These are phyloP conservation scores for Ophiobolus disseminans DNA, from an alignment of 2,329 filamentous ascomycete genomes.

Conservation along the genomic window DNA sequence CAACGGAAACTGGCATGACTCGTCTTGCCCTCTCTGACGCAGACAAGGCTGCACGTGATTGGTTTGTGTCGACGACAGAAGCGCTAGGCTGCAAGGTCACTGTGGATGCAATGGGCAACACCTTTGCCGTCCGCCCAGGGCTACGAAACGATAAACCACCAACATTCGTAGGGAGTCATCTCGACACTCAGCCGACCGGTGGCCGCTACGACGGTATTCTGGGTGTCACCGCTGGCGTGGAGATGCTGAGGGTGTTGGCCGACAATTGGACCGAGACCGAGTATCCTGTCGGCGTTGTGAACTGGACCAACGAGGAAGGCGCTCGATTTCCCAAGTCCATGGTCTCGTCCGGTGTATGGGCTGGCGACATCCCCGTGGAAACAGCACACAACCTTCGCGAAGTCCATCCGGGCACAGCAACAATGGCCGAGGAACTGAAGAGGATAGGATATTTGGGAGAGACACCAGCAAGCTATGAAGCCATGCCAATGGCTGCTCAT, in stretches of 20 bases:
- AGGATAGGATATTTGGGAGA: conserved; percentile 74
- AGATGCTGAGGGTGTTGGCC: conserved; percentile 72
- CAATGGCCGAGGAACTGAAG: conserved; percentile 72
- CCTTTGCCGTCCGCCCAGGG: conserved; percentile 75
- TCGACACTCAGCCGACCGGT: conserved; percentile 64
- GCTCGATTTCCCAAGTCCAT: conserved; percentile 80
- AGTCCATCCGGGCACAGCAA: conserved; percentile 66
- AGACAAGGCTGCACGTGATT: conserved; percentile 75
- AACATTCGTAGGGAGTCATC: conserved; percentile 74
- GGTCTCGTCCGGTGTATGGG: conserved; percentile 78
- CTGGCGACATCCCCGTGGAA: conserved; percentile 68
- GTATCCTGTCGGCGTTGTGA: conserved; percentile 75
- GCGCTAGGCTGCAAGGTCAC: conserved; percentile 71
- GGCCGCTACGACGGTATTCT: conserved; percentile 80
- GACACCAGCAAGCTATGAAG: conserved; percentile 62
- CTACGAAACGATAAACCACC: conserved; percentile 62
- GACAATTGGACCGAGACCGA: conserved; percentile 73
- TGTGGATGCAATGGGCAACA: conserved; percentile 80
- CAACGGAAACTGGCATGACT: conserved; percentile 77
- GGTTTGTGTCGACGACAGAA: conserved; percentile 72
- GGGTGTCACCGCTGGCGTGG: conserved; percentile 74
- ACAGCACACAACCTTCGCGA: conserved; percentile 67
- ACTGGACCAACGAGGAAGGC: conserved; percentile 86
- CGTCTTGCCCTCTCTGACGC: conserved; percentile 74
- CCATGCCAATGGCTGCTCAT: conserved; percentile 74